These are phyloP conservation scores for Botrytis hyacinthi DNA, from an alignment of 2,329 filamentous ascomycete genomes.

Conservation along the genomic window DNA sequence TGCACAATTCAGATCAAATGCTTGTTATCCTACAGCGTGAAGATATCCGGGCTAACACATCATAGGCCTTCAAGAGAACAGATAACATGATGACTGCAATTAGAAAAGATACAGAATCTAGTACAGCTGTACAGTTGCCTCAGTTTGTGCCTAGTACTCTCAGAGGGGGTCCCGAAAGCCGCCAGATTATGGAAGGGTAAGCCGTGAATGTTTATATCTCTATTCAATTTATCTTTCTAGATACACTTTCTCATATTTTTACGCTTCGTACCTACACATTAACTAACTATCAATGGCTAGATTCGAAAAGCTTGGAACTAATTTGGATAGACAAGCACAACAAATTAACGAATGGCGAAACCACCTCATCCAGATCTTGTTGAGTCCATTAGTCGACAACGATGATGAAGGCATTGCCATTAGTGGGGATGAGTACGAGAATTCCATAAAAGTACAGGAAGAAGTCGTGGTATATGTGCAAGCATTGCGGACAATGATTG, in stretches of 20 bases:
- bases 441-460: slow-evolving; percentile 84
- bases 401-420: slow-evolving; percentile 73
- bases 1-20: neutral
- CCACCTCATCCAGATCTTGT: slow-evolving; percentile 67
- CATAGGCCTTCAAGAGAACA: slow-evolving; percentile 46
- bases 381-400: slow-evolving; percentile 77
- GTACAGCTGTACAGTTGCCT: slow-evolving; percentile 62
- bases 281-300: slow-evolving; percentile 38
- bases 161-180: slow-evolving; percentile 45
- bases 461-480: slow-evolving; percentile 85
- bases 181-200: slow-evolving; percentile 16
- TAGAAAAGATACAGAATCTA: slow-evolving; percentile 49
- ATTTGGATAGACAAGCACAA: slow-evolving; percentile 70
- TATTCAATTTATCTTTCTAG: neutral
- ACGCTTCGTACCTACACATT: neutral
- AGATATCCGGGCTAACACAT: neutral
- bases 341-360: slow-evolving; percentile 74
- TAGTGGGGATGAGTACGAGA: slow-evolving; percentile 86
- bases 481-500: slow-evolving; percentile 69
- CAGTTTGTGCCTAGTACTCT: slow-evolving; percentile 53
- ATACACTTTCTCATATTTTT: neutral
- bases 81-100: slow-evolving; percentile 63
- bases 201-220: neutral
- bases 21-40: neutral
- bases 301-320: slow-evolving; percentile 69